Evolutionary conservation across 805 yeast genomes (phyloP), one percentile per base, ranked within the genome.

Genomic region (Wickerhamia fluorescens): DNA sequence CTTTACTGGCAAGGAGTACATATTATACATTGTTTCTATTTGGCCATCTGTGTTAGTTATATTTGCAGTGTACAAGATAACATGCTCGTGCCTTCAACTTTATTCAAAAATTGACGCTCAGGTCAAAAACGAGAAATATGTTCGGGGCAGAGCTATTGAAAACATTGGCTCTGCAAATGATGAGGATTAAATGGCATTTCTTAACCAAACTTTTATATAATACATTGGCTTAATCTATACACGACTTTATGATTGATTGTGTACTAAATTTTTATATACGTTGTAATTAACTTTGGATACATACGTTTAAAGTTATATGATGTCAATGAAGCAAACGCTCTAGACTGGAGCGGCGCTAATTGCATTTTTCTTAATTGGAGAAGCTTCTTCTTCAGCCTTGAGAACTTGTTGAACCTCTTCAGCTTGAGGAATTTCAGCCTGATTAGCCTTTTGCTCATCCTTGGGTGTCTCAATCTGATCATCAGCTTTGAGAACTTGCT

Each of bases 81-180:
- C n/a, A 14, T 13, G 14, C 14, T 17, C 16, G 13, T 14, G 20
- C 8, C 3, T 24, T 12, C 30, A 11, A 29, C 26, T 46, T 35
- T 29, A 35, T 20, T 30, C 29, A 2, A 32, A 32, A 14, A 44
- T 67, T 23, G 55, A 60, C 27, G 64, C 66, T 26, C 62, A 63
- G 38, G 75, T 75, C n/a, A 73, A 69, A 43, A 71, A 71, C 34
- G 77, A 74, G 39, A 62, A 64, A 35, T 75, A 73, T 35, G 73
- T 74, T 8, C 62, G 63, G 29, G 80, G 80, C 2, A 66, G 73
- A 41, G 68, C 75, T 3, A 57, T 73, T 31, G 73, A 71, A 38
- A 71, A 67, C 42, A 27, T 51, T 21, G 53, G 36, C 20, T n/a
- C n/a, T n/a, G n/a, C n/a, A n/a, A n/a, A n/a, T n/a, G n/a, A n/a